A percentile compares a stretch with the other conserved stretches of the same genome.
These are phyloP conservation scores for Delonix regia DNA, from an alignment of 306 rosid genomes.

Conservation along the genomic window DNA sequence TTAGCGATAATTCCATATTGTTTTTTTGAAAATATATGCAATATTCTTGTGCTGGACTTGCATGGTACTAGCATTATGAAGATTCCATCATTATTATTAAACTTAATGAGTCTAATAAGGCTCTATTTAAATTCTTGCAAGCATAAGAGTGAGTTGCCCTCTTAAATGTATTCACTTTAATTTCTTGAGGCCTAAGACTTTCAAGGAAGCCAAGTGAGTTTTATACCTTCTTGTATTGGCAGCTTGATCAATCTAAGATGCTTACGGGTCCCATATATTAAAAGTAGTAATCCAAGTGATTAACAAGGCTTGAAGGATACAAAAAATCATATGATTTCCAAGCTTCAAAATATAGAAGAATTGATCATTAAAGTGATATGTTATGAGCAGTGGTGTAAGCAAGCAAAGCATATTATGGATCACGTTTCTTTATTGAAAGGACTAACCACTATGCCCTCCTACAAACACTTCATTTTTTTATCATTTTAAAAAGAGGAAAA, in stretches of 20 bases:
- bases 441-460: not conserved
- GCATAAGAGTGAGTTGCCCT: not conserved
- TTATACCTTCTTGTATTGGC: not conserved
- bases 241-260: not conserved
- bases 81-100: constrained; percentile 3
- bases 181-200: constrained; percentile 25
- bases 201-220: not conserved
- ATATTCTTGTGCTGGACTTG: not conserved
- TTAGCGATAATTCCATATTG: not conserved
- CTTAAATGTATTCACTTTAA: not conserved
- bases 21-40: not conserved
- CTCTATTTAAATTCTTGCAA: constrained; percentile 20
- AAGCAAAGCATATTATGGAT: not conserved
- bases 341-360: constrained; percentile 24
- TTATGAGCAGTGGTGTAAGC: not conserved
- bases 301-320: not conserved
- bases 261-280: not conserved
- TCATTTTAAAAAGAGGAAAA: too few species aligned
- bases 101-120: not conserved
- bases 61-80: not conserved
- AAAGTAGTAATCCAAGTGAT: not conserved
- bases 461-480: too few species aligned
- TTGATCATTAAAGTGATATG: not conserved
- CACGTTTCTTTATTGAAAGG: not conserved
- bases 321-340: not conserved